These are phyloP conservation scores for Aureobasidium musti DNA, from an alignment of 2,329 filamentous ascomycete genomes.

Conservation along the genomic window DNA sequence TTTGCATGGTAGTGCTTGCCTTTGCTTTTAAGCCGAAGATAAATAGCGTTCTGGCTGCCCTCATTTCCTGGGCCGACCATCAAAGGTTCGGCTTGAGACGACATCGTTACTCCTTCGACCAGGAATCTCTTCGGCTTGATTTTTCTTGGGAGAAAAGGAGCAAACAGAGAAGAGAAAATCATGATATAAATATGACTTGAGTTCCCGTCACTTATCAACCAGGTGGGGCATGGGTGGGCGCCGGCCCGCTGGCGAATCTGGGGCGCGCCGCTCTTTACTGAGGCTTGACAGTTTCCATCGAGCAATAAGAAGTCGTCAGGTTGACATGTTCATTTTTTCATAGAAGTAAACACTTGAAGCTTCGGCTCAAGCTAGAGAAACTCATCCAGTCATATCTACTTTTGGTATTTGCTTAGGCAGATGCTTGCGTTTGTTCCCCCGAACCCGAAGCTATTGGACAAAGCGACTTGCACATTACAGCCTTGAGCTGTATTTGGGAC, in stretches of 20 bases:
- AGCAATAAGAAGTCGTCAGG: conserved; percentile 3
- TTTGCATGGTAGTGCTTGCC: conserved; percentile 53
- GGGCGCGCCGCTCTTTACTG: conserved; percentile 5
- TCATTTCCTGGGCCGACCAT: neutral
- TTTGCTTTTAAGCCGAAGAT: conserved; percentile 36
- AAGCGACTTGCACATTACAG: conserved; percentile 67
- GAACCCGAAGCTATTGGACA: conserved; percentile 98
- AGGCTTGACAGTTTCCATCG: conserved; percentile 17
- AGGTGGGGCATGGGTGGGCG: conserved; percentile 21
- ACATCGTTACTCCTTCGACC: neutral
- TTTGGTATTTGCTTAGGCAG: conserved; percentile 63
- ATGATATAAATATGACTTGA: neutral
- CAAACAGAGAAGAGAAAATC: neutral
- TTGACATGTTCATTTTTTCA: neutral
- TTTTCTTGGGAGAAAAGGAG: neutral
- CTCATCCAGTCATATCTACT: neutral
- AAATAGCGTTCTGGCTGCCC: conserved; percentile 26
- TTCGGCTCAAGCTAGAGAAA: no score
- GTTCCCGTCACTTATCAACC: conserved; percentile 3
- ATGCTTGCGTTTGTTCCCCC: conserved; percentile 93
- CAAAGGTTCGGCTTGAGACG: conserved; percentile 6
- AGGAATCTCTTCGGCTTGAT: neutral
- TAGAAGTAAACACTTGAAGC: neutral
- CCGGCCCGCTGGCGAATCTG: conserved; percentile 4
- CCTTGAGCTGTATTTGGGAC: conserved; percentile 71